Percentiles rank a stretch among this genome's conserved stretches.
Evolutionary conservation across 2,329 filamentous ascomycete genomes (phyloP).

Genomic region (Coleophoma cylindrospora): DNA sequence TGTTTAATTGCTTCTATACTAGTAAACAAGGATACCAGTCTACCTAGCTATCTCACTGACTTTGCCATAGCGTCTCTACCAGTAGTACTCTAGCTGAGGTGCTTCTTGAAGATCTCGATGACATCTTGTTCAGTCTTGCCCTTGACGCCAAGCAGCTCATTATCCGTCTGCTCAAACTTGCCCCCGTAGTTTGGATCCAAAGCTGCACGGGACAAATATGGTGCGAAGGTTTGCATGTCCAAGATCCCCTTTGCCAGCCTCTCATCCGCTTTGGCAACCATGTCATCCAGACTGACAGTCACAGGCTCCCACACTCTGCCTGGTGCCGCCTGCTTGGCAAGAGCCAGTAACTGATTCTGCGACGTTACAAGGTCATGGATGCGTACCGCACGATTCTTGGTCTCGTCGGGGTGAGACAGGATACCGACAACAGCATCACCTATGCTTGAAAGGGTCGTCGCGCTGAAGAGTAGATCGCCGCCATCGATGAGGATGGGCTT

Average conservation of each 20-base stretch:
- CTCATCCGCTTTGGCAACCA: neutral
- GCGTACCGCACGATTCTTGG: neutral
- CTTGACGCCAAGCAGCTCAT: neutral
- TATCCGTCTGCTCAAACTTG: neutral
- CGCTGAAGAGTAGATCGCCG: neutral
- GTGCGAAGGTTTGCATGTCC: neutral
- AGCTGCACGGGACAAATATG: neutral
- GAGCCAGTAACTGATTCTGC: neutral
- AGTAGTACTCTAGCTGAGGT: no score
- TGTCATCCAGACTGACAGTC: neutral
- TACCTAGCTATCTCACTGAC: no score
- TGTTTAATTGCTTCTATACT: no score
- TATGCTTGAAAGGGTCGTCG: neutral
- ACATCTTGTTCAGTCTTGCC: neutral
- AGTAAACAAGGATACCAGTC: no score
- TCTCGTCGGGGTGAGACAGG: neutral
- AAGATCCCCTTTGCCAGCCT: neutral
- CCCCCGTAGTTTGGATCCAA: neutral
- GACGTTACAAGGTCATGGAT: neutral
- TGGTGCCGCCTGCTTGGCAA: neutral
- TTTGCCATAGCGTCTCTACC: no score
- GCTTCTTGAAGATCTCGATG: no score
- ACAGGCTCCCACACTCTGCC: neutral
- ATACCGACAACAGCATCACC: neutral
- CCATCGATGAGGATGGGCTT: neutral